Percentiles rank a stretch among this genome's conserved stretches.
phyloP scores from a whole-genome alignment of 2,329 filamentous ascomycete species.

The Sarocladium kiliense region DNA sequence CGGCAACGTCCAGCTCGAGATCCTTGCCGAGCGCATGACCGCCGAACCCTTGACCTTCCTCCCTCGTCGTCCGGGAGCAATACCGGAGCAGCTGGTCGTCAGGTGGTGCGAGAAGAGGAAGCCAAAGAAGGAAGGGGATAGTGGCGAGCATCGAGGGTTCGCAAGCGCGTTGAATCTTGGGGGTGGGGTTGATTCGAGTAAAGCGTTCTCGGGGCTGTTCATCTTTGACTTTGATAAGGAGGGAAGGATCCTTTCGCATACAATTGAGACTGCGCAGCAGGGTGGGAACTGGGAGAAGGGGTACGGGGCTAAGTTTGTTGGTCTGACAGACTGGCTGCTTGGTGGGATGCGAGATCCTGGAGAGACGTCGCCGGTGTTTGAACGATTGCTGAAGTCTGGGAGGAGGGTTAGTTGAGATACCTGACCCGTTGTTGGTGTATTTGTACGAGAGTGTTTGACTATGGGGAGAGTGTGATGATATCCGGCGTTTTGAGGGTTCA shows the following conservation, averaged over 20 bases:
- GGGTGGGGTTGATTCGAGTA: slow-evolving; percentile 45
- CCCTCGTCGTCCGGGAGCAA: slow-evolving; percentile 46
- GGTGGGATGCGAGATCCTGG: slow-evolving; percentile 56
- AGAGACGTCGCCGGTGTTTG: slow-evolving; percentile 29
- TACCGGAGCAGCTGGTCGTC: slow-evolving; percentile 79
- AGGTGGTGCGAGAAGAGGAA: slow-evolving; percentile 64
- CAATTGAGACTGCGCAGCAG: slow-evolving; percentile 89
- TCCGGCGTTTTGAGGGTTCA: too few species aligned
- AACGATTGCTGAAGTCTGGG: slow-evolving; percentile 16
- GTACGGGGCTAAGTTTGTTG: slow-evolving; percentile 77
- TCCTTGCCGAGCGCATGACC: slow-evolving; percentile 85
- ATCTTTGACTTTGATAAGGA: slow-evolving; percentile 92
- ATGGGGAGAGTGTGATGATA: too few species aligned
- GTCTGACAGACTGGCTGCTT: slow-evolving; percentile 89
- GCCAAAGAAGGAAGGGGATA: slow-evolving; percentile 2
- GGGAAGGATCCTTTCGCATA: slow-evolving; percentile 79
- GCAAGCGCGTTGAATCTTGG: slow-evolving; percentile 36
- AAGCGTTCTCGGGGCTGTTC: slow-evolving; percentile 86
- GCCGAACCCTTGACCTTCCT: slow-evolving; percentile 47
- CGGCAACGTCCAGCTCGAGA: slow-evolving; percentile 82
- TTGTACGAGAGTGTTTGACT: too few species aligned
- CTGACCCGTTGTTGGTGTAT: neutral
- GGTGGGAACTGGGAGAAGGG: slow-evolving; percentile 77
- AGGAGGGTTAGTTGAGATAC: neutral
- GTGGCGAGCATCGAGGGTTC: slow-evolving; percentile 22